Evolutionary conservation across 345 rosid species (phyloP), one percentile per base, ranked within the genome.

Genomic region (Abelmoschus esculentus): DNA sequence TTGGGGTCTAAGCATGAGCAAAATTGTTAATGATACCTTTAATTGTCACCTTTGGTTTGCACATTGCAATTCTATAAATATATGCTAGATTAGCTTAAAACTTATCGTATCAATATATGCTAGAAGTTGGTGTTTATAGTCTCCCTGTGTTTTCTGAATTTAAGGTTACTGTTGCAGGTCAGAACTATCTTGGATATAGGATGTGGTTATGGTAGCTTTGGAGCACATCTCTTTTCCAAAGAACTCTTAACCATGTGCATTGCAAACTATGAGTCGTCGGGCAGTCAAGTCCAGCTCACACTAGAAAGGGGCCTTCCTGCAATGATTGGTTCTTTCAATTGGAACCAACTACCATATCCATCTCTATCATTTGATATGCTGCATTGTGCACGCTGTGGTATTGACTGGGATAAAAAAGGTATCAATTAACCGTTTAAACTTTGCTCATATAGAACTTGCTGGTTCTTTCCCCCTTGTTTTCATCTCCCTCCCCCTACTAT

Each of bases 251-350:
- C 99, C 6, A 85, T 92, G 96, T 95, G 99, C 87, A 85, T 95
- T 54, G 99, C 99, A 10, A 81, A 90, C 77, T 90, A 90, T 71
- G 99, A 95, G 81, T 78, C 97, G 32, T 85, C 98, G 0, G 99
- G 99, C 73, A 95, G 99, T 74, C 99, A 95, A 82, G 96, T 92
- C 76, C 97, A 95, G 75, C 88, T 92, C 64, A 95, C 96, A 54
- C 97, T 92, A 22, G 99, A 92, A 79, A 89, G 99, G 73, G 99
- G 99, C 76, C 88, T 95, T 62, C 99, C 99, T 57, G 99, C 98
- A 22, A 91, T 92, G 96, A 87, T 95, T 75, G 92, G 84, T 59
- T 88, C 98, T 64, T 84, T 95, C 70, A 77, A 75, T 42, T 87
- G 89, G 11, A 85, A 83, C 44, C 97, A 92, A 80, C 78, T 95